Conservation (phyloP, 768 basidiomycete species). For the Xerocomellus dryophilus region DNA sequence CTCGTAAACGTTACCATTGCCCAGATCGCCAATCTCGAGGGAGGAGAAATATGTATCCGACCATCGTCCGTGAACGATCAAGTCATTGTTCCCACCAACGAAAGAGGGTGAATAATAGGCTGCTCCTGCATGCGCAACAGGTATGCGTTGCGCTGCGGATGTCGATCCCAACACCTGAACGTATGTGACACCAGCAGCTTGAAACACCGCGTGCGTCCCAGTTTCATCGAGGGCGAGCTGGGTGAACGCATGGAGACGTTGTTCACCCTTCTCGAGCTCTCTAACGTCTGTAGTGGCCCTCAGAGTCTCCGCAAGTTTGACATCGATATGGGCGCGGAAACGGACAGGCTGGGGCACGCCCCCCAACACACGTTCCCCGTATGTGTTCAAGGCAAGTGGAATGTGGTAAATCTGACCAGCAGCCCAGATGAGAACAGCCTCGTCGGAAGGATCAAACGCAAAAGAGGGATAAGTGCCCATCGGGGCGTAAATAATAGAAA, state of each 20-base stretch:
- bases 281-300: conserved; percentile 48
- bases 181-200: conserved; percentile 54
- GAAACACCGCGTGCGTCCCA: conserved; percentile 56
- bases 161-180: conserved; percentile 24
- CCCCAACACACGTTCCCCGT: conserved; percentile 47
- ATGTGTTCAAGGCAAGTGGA: conserved; percentile 39
- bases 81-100: conserved; percentile 34
- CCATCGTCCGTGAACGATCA: conserved; percentile 68
- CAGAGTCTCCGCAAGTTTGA: conserved; percentile 61
- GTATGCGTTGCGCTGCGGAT: conserved; percentile 38
- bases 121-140: conserved; percentile 44
- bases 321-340: conserved; percentile 63
- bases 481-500: conserved; percentile 60
- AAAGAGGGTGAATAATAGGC: conserved; percentile 71
- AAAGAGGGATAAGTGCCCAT: conserved; percentile 82
- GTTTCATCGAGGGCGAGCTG: conserved; percentile 55
- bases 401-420: conserved; percentile 66
- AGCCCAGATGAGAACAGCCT: conserved; percentile 64
- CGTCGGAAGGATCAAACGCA: conserved; percentile 43
- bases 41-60: conserved; percentile 59
- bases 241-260: conserved; percentile 60
- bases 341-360: conserved; percentile 47
- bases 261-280: conserved; percentile 50
- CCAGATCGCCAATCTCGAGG: conserved; percentile 61
- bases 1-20: conserved; percentile 42